Evolutionary conservation across 768 basidiomycete genomes (phyloP), one percentile per base, ranked within the genome.

Genomic region (Steccherinum ochraceum): DNA sequence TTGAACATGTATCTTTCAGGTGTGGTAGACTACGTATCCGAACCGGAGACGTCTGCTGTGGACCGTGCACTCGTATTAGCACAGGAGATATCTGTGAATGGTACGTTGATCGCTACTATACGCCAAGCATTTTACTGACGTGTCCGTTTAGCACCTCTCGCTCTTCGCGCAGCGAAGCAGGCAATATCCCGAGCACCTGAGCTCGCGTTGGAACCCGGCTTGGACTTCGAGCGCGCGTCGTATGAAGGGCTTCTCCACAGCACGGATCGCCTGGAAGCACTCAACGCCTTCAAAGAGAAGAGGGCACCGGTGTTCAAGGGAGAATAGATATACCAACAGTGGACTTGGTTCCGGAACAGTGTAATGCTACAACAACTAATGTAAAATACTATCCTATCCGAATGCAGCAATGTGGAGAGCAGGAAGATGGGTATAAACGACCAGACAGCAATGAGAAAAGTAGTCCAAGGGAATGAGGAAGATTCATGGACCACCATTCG

Each of bases 201-300:
- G 58, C 72, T 93, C 12, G 71, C 86, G 2, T 70, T 94, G 5
- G 91, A 93, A 67, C 5, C 54, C 82, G 91, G 90, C n/a, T 76
- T 97, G n/a, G 90, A 94, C 64, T 89, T 94, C 55, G 93, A 96
- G 66, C 76, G 88, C 27, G 82, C 83, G 4, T 81, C 87, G 12
- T 97, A 97, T 54, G 87, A 95, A 56, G 76, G 79, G 2, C 73
- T 97, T 18, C 72, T 96, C 19, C 73, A 75, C 26, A 84, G 77
- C 5, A 75, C 80, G 55, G 93, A 97, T 64, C 79, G 93, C 18
- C 57, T 76, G 4, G 93, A 97, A 67, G 93, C 93, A 3, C 71
- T 96, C 35, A 68, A 80, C 48, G 93, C 93, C 12, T 96, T 95
- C 71, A 83, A 76, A 59, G 87, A 89, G 68, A 94, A 93, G 65